phyloP scores from a whole-genome alignment of 1,284 basidiomycete species.

The Cutaneotrichosporon sp. region DNA sequence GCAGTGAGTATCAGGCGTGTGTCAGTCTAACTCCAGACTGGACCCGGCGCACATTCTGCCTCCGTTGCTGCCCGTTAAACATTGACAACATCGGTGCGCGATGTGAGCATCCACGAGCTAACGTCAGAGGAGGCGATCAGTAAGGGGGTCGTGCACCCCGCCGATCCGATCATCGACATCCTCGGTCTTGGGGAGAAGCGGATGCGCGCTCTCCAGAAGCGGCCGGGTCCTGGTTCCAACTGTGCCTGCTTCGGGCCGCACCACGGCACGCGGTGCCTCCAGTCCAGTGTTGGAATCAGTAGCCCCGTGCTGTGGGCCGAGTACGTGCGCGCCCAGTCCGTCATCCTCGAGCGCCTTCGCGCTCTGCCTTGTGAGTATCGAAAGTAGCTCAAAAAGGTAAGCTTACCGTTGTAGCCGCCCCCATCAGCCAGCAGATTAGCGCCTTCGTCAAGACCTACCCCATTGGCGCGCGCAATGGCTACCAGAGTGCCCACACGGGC shows the following conservation, averaged over 20 bases:
- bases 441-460: too few relatives aligned
- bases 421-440: too few relatives aligned
- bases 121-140: constrained; percentile 12
- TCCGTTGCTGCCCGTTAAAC: constrained; percentile 17
- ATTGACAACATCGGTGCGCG: constrained; percentile 12
- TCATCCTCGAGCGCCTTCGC: background rate
- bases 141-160: constrained; percentile 9
- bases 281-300: constrained; percentile 3
- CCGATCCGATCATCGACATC: constrained; percentile 12
- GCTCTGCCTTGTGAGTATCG: background rate
- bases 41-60: constrained; percentile 12
- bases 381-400: too few relatives aligned
- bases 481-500: too few relatives aligned
- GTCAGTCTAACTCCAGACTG: constrained; percentile 6
- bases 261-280: constrained; percentile 14
- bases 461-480: too few relatives aligned
- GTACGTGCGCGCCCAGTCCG: background rate
- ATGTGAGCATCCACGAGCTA: background rate
- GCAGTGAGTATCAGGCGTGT: constrained; percentile 8
- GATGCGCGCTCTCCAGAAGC: constrained; percentile 3
- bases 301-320: constrained; percentile 1
- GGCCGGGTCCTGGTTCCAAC: background rate
- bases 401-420: too few relatives aligned
- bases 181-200: constrained; percentile 5
- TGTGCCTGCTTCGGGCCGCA: constrained; percentile 17